Evolutionary conservation across 139 green algal genomes (phyloP), one percentile per base, ranked within the genome.

Genomic region (Chlorella sp.): DNA sequence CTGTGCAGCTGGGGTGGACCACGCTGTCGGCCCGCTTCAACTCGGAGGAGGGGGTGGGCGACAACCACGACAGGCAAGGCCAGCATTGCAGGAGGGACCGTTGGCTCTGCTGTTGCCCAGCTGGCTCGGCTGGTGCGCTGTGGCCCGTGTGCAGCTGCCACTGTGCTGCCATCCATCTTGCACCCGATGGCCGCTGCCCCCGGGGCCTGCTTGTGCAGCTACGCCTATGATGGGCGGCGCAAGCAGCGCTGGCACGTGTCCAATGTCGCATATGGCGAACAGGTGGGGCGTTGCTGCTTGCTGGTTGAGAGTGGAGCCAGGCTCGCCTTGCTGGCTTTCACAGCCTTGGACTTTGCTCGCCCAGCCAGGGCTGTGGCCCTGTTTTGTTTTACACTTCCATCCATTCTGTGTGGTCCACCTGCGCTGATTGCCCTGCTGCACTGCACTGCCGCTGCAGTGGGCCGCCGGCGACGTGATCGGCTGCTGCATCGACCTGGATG

Each of bases 11-110:
- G 81, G 81, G 81, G 7, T 86, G 81, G 81, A 95, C 92, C 30
- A 98, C 96, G 0, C 60, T 95, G 3, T 40, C 82, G 26, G 97
- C 94, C 64, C 92, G 91, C 3, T 99, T 98, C 91, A 99, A 92
- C 16, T 88, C 90, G 16, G 96, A 99, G 86, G 94, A 99, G 84
- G 96, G 96, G 22, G 94, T 99, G 58, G 96, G 96, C 4, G 96
- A 99, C 82, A 94, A 90, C 22, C 81, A 90, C 1, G 92, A 99
- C 72, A 86, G 81, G 70, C 60, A n/a, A 46, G 28, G 51, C n/a
- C 28, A 26, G 67, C 60, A 32, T 7, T 8, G 24, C 24, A 36
- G 14, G 5, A 20, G 60, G 60, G 26, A 68, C n/a, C n/a, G n/a
- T n/a, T n/a, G n/a, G n/a, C n/a, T n/a, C n/a, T n/a, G n/a, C n/a